These are phyloP conservation scores for Naegleria fowleri DNA, from an alignment of 208 protist species.

Conservation along the genomic window DNA sequence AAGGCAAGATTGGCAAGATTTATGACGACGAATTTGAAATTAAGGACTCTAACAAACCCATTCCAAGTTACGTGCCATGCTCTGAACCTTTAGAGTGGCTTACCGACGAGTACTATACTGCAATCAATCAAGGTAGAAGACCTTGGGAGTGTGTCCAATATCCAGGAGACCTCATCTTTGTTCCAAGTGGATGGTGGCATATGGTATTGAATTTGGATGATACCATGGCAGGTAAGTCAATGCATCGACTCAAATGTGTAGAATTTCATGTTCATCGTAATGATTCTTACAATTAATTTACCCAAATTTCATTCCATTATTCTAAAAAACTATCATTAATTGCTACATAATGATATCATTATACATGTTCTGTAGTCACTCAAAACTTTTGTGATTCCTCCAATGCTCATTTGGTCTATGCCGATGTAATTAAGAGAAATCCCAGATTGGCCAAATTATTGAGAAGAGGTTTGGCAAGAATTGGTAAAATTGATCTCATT, in stretches of 20 bases:
- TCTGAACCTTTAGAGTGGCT: conserved; percentile 1
- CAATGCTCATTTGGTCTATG: not conserved
- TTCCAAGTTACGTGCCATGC: not conserved
- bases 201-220: conserved; percentile 28
- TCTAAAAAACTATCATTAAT: too few species aligned
- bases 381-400: not conserved
- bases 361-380: too few species aligned
- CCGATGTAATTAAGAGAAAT: not conserved
- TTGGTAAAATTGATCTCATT: not conserved
- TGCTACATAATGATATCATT: too few species aligned
- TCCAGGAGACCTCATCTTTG: conserved; percentile 19
- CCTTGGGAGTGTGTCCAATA: conserved; percentile 13
- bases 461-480: not conserved
- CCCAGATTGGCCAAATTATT: not conserved
- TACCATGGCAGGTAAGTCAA: not conserved
- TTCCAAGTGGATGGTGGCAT: conserved; percentile 27
- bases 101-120: not conserved
- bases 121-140: not conserved
- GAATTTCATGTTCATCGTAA: too few species aligned
- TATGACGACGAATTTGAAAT: conserved; percentile 5
- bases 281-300: too few species aligned
- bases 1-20: not conserved
- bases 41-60: not conserved
- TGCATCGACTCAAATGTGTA: too few species aligned
- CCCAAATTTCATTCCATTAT: too few species aligned